phyloP scores from a whole-genome alignment of 179 eudicot species.

The Patellifolia procumbens region DNA sequence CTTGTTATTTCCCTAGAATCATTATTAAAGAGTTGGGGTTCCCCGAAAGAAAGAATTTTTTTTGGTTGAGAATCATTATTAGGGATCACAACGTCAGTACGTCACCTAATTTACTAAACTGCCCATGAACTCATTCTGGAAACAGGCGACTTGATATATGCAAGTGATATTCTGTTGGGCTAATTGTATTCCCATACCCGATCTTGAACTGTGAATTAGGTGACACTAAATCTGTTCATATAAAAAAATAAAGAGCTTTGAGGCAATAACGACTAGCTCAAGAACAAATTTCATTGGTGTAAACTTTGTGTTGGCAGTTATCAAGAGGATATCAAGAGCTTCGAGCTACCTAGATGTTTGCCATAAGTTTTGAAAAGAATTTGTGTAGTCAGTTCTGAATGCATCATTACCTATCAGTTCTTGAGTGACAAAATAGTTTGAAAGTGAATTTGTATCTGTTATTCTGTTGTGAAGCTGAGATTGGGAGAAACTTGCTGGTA shows the following conservation, averaged over 20 bases:
- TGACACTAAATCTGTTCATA: too few species aligned
- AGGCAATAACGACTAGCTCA: too few species aligned
- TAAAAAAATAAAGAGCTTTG: too few species aligned
- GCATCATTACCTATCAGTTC: not conserved
- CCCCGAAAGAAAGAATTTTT: not conserved
- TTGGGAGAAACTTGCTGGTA: not conserved
- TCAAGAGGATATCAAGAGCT: not conserved
- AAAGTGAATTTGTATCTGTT: not conserved
- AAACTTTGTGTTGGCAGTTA: not conserved
- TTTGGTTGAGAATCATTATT: not conserved
- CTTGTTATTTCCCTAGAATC: not conserved
- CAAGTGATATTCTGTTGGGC: too few species aligned
- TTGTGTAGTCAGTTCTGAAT: not conserved
- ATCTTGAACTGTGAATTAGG: too few species aligned
- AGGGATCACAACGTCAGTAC: not conserved
- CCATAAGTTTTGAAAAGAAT: not conserved
- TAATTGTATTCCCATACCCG: too few species aligned
- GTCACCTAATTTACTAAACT: too few species aligned
- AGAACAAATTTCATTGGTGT: too few species aligned
- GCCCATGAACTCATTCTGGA: too few species aligned
- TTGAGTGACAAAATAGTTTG: not conserved
- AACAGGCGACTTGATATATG: too few species aligned
- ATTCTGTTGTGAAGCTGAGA: slow-evolving; percentile 3
- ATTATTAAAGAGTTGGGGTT: not conserved
- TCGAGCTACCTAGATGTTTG: not conserved